Base-by-base conservation (phyloP, 1,139 yeast species). In the Kodamaea sp. region DNA sequence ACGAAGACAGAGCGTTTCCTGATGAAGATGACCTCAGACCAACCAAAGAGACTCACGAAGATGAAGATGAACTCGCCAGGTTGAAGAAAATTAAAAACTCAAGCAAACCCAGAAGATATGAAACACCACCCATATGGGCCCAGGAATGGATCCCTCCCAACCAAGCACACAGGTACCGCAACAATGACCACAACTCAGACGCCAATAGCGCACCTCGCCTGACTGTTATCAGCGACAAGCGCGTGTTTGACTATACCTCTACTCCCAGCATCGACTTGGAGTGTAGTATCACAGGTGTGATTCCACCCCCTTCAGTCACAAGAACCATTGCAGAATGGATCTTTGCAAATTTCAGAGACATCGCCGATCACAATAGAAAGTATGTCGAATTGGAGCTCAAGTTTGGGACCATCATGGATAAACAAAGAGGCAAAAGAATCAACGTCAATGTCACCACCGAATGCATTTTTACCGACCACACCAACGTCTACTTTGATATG, bases 241-340 rank as follows among this genome's bases (percentile, higher is more conserved):
- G 61, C 3, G 67, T 70, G 14, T 70, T 70, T 41, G 63, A 66
- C 46, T 48, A 55, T 15, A 51, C 59, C 8, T 41, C 59, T 28
- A 66, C 72, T 12, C 54, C 61, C 13, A 63, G 71, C 38, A 44
- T 66, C 50, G 76, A 70, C 49, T 56, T 70, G 28, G 75, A 70
- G 48, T 77, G 83, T 37, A 79, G 85, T 19, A 72, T 87, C 15
- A 76, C 88, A 1, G 88, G 88, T 8, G 68, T 80, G 2, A 76
- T 83, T 18, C 97, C 97, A 1, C 83, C 86, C 32, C 88, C 87
- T 47, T 92, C 88, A 47, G 68, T 87, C 33, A 84, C 92, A 4
- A 75, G 92, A 49, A 78, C 87, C 25, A 79, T 89, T 5, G 86
- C 95, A 11, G 88, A 84, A 48, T 89, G 97, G 97, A 73, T 89